Conservation (phyloP, 495 filamentous ascomycete species). For the Opeltia flavorubescens region DNA sequence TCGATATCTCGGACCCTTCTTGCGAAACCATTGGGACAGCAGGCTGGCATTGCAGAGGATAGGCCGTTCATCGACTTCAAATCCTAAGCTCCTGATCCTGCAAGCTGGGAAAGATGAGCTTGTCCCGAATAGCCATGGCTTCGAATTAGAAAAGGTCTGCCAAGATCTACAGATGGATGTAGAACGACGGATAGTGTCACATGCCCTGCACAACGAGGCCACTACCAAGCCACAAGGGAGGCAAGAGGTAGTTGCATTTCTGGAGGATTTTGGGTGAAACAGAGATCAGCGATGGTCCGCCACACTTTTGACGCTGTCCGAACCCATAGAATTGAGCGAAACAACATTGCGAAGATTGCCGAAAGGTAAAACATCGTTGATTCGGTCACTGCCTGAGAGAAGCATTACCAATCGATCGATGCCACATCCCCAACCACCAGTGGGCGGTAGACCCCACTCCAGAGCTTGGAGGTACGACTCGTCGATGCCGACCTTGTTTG, state of each 20-base stretch:
- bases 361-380: constrained; percentile 75
- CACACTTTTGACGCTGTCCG: background rate
- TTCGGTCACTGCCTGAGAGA: constrained; percentile 58
- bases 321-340: background rate
- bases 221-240: constrained; percentile 27
- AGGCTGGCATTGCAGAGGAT: constrained; percentile 22
- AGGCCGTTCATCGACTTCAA: constrained; percentile 3
- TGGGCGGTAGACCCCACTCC: constrained; percentile 80
- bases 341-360: constrained; percentile 66
- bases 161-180: constrained; percentile 21
- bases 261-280: background rate
- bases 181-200: constrained; percentile 22
- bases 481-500: constrained; percentile 39
- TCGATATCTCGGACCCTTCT: constrained; percentile 40
- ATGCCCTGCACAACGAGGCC: constrained; percentile 41
- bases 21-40: constrained; percentile 41
- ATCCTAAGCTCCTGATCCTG: constrained; percentile 36
- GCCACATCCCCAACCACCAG: constrained; percentile 91
- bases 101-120: constrained; percentile 55
- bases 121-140: constrained; percentile 43
- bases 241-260: constrained; percentile 22
- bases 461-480: constrained; percentile 73
- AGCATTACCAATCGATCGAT: constrained; percentile 85
- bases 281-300: background rate
- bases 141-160: constrained; percentile 28